Conservation (phyloP, 176 grass and related monocot species). For the Aegilops sharonensis region DNA sequence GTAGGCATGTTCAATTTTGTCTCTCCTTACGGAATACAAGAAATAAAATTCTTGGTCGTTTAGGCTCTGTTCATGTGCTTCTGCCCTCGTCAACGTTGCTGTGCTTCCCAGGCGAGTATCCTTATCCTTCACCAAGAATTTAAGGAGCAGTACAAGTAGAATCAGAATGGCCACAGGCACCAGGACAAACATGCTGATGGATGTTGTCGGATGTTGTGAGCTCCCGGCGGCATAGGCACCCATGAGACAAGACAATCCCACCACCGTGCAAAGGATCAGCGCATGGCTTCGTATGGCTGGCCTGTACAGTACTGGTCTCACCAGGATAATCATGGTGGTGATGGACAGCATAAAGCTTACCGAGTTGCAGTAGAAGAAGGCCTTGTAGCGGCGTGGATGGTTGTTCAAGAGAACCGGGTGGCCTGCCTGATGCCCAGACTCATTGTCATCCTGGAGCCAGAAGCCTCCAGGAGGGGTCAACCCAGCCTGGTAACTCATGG, state of each 20-base stretch:
- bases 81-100: too few species aligned
- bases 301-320: neutral
- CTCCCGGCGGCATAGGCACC: neutral
- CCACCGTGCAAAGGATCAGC: neutral
- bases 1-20: too few species aligned
- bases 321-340: slow-evolving; percentile 15
- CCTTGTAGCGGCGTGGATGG: neutral
- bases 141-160: too few species aligned
- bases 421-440: neutral
- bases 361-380: slow-evolving; percentile 36
- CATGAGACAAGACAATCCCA: neutral
- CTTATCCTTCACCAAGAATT: too few species aligned
- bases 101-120: too few species aligned
- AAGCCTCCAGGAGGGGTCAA: slow-evolving; percentile 29
- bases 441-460: neutral
- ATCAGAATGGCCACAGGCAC: too few species aligned
- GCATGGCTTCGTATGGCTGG: neutral
- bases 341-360: slow-evolving; percentile 5
- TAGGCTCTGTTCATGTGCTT: too few species aligned
- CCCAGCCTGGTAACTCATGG: slow-evolving; percentile 26
- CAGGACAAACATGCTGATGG: neutral
- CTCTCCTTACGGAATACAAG: too few species aligned
- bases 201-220: neutral
- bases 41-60: too few species aligned
- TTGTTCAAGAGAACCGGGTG: neutral